These are phyloP conservation scores for Ophiostoma sp. DNA, from an alignment of 2,329 filamentous ascomycete species.

Conservation along the genomic window DNA sequence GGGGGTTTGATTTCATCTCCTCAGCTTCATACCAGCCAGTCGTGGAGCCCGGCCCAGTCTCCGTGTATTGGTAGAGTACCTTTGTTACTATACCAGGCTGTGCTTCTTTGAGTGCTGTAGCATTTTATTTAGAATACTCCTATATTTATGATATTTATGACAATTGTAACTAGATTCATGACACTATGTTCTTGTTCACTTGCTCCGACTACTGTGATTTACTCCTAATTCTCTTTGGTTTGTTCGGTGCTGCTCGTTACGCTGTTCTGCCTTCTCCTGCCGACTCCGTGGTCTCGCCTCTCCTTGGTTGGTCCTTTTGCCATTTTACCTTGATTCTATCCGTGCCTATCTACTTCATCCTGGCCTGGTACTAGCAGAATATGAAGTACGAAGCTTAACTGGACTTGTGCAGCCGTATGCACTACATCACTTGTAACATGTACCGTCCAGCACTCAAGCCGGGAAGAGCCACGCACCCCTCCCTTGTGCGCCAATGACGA, in stretches of 20 bases:
- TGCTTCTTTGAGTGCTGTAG: background rate
- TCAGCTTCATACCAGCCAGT: background rate
- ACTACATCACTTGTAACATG: background rate
- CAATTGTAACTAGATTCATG: background rate
- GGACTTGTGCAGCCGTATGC: background rate
- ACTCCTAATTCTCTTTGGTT: background rate
- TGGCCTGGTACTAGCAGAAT: background rate
- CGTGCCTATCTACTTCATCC: background rate
- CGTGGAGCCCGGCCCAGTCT: background rate
- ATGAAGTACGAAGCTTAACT: constrained; percentile 1
- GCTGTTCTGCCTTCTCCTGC: background rate
- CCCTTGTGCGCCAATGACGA: constrained; percentile 4
- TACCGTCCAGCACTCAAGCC: background rate
- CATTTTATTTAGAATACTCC: no score
- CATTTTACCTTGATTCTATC: constrained; percentile 1
- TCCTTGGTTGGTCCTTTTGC: constrained; percentile 10
- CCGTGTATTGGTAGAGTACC: background rate
- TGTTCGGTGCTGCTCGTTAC: background rate
- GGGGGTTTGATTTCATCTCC: background rate
- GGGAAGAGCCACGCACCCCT: background rate
- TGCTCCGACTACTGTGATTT: background rate
- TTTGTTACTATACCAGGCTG: background rate
- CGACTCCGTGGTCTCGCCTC: background rate
- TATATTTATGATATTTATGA: background rate
- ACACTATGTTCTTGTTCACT: background rate